Evolutionary conservation across 257 asterid species (phyloP), one percentile per base, ranked within the genome.

Genomic region (Petunia axillaris): DNA sequence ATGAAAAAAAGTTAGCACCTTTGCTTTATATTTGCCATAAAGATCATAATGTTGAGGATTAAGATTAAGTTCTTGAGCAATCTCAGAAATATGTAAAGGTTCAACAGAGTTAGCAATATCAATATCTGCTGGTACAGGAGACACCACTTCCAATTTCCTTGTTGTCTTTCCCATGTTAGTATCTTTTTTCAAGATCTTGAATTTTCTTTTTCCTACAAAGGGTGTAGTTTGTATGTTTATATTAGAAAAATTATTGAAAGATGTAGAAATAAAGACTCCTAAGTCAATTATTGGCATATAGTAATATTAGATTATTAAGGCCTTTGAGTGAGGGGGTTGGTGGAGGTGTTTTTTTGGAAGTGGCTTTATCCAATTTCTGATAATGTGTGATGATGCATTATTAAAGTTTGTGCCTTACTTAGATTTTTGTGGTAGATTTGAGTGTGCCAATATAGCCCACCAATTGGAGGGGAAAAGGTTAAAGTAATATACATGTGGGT

Each of bases 51-150:
- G 91, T 0, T 87, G 80, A 10, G 98, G 86, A 76, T 59, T 78
- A 81, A 95, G 94, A 81, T 86, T 86, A 83, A 95, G 94, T 5
- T 93, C 92, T 40, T 91, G 85, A 48, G 99, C 98, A 79, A 95
- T 92, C 79, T 95, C 87, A 68, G 97, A 87, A 68, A 93, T 91
- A 79, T 93, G 97, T 39, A 93, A 86, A 13, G 98, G 95, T 76
- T 90, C 91, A 52, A 91, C 91, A 4, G 99, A 94, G 85, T 96
- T 96, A 74, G 99, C 99, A 82, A 96, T 91, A 81, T 96, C 98
- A 43, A 96, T 94, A 77, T 96, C 98, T 1, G 97, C 98, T 46
- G 99, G 99, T 41, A 96, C 98, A 25, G 97, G 98, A 53, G 97
- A 87, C 3, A 70, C 86, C 80, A 92, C 95, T 82, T 92, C 90